Conservation (phyloP, 495 filamentous ascomycete genomes). For the Aspergillus avenaceus region DNA sequence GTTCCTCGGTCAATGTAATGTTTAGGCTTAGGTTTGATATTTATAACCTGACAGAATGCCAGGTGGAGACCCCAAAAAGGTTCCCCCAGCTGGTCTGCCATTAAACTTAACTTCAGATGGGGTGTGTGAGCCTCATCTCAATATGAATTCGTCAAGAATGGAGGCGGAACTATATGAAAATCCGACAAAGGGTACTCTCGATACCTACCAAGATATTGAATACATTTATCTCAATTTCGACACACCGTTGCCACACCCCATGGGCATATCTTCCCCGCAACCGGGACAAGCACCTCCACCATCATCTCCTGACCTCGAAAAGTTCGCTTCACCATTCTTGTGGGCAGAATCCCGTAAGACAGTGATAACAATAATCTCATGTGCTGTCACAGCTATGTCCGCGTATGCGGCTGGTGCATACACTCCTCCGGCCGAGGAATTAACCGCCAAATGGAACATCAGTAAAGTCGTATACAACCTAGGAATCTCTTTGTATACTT, state of each 20-base stretch:
- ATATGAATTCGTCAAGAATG: too few species aligned
- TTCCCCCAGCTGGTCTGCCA: too few species aligned
- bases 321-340: slow-evolving; percentile 58
- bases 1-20: too few species aligned
- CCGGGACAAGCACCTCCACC: slow-evolving; percentile 28
- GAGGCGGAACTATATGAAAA: not conserved
- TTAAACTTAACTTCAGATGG: too few species aligned
- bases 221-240: slow-evolving; percentile 65
- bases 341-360: slow-evolving; percentile 62
- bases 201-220: slow-evolving; percentile 33
- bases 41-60: too few species aligned
- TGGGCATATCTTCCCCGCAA: slow-evolving; percentile 17
- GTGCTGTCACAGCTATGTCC: slow-evolving; percentile 64
- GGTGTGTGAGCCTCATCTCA: too few species aligned
- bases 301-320: slow-evolving; percentile 51
- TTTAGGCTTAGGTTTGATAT: too few species aligned
- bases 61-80: too few species aligned
- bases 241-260: slow-evolving; percentile 53
- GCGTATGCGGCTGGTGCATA: slow-evolving; percentile 75
- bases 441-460: slow-evolving; percentile 54
- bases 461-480: slow-evolving; percentile 55
- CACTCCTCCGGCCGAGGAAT: slow-evolving; percentile 54
- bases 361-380: slow-evolving; percentile 61
- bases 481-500: slow-evolving; percentile 74
- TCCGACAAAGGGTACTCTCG: not conserved